These are phyloP conservation scores for Kwoniella sp. DNA, from an alignment of 768 basidiomycete genomes.

Conservation along the genomic window DNA sequence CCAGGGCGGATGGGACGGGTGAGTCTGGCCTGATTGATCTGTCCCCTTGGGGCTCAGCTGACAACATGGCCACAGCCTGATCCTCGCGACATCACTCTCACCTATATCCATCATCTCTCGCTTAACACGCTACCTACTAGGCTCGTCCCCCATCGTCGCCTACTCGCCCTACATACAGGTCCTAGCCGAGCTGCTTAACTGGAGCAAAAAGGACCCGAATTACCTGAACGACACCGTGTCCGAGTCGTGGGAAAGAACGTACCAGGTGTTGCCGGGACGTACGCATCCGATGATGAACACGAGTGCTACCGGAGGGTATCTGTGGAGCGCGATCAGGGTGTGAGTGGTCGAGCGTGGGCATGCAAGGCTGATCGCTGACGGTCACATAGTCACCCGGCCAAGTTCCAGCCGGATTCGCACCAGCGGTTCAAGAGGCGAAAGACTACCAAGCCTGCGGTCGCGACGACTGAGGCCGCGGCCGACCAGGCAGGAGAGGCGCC, in stretches of 20 bases:
- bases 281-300: constrained; percentile 93
- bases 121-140: constrained; percentile 70
- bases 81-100: constrained; percentile 80
- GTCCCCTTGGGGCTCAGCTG: not conserved
- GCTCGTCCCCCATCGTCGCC: constrained; percentile 79
- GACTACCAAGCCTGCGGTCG: constrained; percentile 4
- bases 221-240: constrained; percentile 75
- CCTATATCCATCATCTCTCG: constrained; percentile 72
- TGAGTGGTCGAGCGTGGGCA: constrained; percentile 51
- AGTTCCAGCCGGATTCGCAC: constrained; percentile 20
- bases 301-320: constrained; percentile 80
- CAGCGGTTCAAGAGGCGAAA: constrained; percentile 15
- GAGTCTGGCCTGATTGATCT: constrained; percentile 32
- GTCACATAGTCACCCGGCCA: constrained; percentile 16
- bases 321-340: constrained; percentile 72
- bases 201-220: constrained; percentile 61
- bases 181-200: constrained; percentile 70
- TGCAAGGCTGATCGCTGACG: not conserved
- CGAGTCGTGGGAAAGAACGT: constrained; percentile 80
- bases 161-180: constrained; percentile 80
- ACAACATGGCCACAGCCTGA: constrained; percentile 54
- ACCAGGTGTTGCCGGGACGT: constrained; percentile 90
- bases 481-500: not conserved
- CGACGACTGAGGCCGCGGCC: not conserved
- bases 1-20: constrained; percentile 84